Percentiles rank a stretch among this genome's conserved stretches.
Conservation (phyloP, 148 eudicot species). For the Fagopyrum homotropicum region DNA sequence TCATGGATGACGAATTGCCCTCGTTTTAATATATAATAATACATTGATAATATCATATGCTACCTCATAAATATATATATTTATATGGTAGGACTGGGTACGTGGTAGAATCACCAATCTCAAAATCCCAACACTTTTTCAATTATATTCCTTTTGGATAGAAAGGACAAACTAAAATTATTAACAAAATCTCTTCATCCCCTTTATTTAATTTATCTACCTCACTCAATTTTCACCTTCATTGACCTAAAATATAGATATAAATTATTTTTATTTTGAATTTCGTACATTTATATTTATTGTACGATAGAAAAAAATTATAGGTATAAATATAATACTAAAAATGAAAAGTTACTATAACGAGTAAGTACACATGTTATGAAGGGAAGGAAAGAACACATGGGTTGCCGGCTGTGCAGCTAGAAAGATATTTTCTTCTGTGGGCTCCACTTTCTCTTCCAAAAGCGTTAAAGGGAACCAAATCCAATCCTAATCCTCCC, state of each 20-base stretch:
- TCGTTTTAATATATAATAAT: background rate
- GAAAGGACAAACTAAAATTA: background rate
- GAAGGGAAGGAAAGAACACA: background rate
- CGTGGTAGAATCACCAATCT: background rate
- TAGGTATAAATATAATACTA: too few relatives aligned
- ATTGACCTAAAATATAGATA: too few relatives aligned
- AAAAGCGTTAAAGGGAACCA: background rate
- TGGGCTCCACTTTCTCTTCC: background rate
- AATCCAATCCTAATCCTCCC: background rate
- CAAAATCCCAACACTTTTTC: background rate
- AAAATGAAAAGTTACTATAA: background rate
- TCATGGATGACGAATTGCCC: slow-evolving; percentile 5
- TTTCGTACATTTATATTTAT: too few relatives aligned
- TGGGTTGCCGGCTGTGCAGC: background rate
- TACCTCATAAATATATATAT: background rate
- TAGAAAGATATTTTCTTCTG: background rate
- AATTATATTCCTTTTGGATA: background rate
- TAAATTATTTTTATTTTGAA: background rate
- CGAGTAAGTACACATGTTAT: background rate
- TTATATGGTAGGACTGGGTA: background rate
- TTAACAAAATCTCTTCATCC: background rate
- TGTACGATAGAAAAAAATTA: too few relatives aligned
- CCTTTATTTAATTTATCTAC: too few relatives aligned
- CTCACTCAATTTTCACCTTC: too few relatives aligned
- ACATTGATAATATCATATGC: background rate